Percentiles rank a stretch among this genome's conserved stretches.
phyloP scores from a whole-genome alignment of 2,329 filamentous ascomycete species.

The Fusarium coffeatum region DNA sequence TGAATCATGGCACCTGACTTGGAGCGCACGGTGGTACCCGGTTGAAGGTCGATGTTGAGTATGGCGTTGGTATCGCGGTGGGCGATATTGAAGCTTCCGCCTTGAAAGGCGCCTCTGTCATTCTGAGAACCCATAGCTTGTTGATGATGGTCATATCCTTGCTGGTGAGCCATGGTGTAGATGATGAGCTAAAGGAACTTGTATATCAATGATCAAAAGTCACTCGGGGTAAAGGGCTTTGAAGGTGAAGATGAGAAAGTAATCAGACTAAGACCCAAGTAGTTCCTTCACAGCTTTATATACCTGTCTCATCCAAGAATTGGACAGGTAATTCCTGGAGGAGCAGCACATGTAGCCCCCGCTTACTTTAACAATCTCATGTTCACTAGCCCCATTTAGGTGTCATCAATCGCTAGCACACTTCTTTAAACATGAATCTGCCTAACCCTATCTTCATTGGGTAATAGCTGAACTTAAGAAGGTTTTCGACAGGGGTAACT shows the following conservation, averaged over 20 bases:
- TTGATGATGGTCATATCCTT: background rate
- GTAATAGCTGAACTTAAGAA: background rate
- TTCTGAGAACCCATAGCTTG: background rate
- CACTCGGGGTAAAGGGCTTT: accelerated
- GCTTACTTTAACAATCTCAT: background rate
- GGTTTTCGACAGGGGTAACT: too few relatives aligned
- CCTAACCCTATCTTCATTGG: background rate
- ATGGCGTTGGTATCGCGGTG: background rate
- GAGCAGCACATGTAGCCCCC: background rate
- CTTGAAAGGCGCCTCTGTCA: background rate
- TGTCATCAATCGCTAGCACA: background rate
- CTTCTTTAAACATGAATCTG: background rate
- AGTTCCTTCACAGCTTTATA: accelerated
- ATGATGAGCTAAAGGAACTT: background rate
- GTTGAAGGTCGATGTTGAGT: background rate
- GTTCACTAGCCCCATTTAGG: background rate
- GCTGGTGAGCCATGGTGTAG: background rate
- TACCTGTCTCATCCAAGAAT: accelerated
- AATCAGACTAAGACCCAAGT: accelerated
- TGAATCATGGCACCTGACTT: background rate
- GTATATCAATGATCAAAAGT: accelerated
- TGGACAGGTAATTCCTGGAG: background rate
- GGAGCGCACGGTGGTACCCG: background rate
- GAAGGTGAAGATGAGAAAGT: too few relatives aligned
- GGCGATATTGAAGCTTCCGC: background rate